Evolutionary conservation across 768 basidiomycete genomes (phyloP), one percentile per base, ranked within the genome.

Genomic region (Mycena vitilis): DNA sequence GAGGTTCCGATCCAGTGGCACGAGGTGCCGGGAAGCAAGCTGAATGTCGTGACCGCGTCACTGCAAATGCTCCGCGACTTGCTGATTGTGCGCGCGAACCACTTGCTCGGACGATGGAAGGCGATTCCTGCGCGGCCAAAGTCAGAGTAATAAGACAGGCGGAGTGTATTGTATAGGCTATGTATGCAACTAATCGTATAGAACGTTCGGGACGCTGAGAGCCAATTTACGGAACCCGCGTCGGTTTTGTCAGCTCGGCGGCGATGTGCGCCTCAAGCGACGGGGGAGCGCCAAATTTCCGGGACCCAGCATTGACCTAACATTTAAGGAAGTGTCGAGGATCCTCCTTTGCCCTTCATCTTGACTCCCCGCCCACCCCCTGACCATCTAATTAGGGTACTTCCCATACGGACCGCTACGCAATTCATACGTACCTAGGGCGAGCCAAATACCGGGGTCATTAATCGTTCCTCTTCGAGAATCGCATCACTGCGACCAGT

Each of bases 1-100:
- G 96, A 98, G 76, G 94, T 98, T 9, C 88, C 95, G 0, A 90
- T 98, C 36, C 88, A 91, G 71, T 98, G 96, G 96, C 92, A 95
- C 67, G 96, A 98, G 80, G 93, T 98, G 4, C 86, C 89, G 0
- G 96, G 96, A 48, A 96, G 95, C 82, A 98, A 98, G 80, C 84
- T 98, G 69, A 89, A 91, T 71, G 90, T 98, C 49, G 85, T 94
- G 66, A 88, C 87, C 64, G 96, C 95, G 71, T 93, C 91, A 34
- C 73, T 97, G 60, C 91, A 94, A 76, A 98, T 98, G 96, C 83
- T 96, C 42, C 84, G 91, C 66, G 96, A 98, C 76, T 78, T 98
- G 76, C 74, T 97, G 54, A 85, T 98, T 37, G 86, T 98, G 40
- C 81, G 96, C 62, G 92, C 87, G 30, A 98, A 98, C 75, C 89